Evolutionary conservation across 495 filamentous ascomycete species (phyloP).

Genomic region (Mytilinidion resinicola): DNA sequence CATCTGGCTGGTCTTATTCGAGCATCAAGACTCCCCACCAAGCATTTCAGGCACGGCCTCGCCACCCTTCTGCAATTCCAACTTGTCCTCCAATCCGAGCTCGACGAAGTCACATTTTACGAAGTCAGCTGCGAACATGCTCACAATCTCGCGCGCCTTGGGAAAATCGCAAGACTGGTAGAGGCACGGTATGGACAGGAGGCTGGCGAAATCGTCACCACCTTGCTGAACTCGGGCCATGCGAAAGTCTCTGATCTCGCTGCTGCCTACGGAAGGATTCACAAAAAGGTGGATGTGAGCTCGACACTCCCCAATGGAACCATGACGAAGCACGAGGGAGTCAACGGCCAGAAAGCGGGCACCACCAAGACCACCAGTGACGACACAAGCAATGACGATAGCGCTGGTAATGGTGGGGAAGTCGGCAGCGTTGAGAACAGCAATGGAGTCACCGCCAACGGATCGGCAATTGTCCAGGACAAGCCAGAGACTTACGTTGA

Average conservation of each 20-base stretch:
- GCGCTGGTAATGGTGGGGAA: not conserved
- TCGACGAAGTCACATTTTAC: conserved; percentile 64
- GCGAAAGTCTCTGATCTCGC: conserved; percentile 63
- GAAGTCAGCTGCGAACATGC: conserved; percentile 67
- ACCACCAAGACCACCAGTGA: not conserved
- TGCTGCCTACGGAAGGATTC: conserved; percentile 35
- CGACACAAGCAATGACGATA: not conserved
- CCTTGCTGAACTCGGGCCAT: conserved; percentile 71
- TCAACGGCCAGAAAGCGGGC: too few relatives aligned
- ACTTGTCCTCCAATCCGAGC: conserved; percentile 66
- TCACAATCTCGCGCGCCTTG: conserved; percentile 72
- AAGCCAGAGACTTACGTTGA: not conserved
- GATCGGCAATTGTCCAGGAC: not conserved
- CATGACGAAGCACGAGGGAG: not conserved
- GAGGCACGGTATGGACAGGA: conserved; percentile 61
- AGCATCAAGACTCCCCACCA: conserved; percentile 58
- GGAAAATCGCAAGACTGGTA: conserved; percentile 72
- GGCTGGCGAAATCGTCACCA: conserved; percentile 64
- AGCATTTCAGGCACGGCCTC: conserved; percentile 69
- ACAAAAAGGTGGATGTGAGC: conserved; percentile 6
- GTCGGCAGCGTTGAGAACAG: not conserved
- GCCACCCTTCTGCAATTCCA: conserved; percentile 82
- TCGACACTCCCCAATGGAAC: conserved; percentile 6
- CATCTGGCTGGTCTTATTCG: conserved; percentile 57
- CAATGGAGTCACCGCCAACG: not conserved